Conservation (phyloP, 1,139 yeast species). For the Hansenula sp. region DNA sequence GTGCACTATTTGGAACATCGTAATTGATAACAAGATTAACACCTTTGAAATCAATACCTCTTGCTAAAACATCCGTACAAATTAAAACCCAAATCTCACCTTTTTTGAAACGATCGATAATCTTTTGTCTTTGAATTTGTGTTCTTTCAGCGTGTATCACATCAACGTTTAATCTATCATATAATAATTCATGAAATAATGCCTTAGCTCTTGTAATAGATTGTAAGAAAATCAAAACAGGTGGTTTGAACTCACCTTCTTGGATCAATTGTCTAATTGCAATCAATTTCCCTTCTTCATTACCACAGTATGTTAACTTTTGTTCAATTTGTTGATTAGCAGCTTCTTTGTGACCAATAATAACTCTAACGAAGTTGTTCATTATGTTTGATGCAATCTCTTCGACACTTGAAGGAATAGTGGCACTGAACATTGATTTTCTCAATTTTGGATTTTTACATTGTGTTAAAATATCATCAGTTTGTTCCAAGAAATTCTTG, state of each 20-base stretch:
- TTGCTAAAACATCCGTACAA: conserved; percentile 91
- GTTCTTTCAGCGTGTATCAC: conserved; percentile 96
- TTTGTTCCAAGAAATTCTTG: conserved; percentile 85
- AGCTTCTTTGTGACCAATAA: conserved; percentile 92
- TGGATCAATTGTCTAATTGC: conserved; percentile 88
- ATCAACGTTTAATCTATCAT: conserved; percentile 89
- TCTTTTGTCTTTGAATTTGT: conserved; percentile 80
- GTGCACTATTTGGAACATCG: conserved; percentile 93
- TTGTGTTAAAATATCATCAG: conserved; percentile 75
- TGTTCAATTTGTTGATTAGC: conserved; percentile 86
- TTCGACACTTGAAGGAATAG: conserved; percentile 92
- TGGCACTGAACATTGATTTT: conserved; percentile 89
- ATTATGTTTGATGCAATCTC: conserved; percentile 82
- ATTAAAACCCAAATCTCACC: conserved; percentile 97
- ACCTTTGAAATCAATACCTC: conserved; percentile 98
- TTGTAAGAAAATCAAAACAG: conserved; percentile 88
- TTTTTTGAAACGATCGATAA: conserved; percentile 75
- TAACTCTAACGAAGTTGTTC: conserved; percentile 80
- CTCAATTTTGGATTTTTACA: conserved; percentile 47
- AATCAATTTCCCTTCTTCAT: conserved; percentile 88
- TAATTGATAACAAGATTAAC: conserved; percentile 92
- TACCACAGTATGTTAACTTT: conserved; percentile 80
- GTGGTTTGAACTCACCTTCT: conserved; percentile 86
- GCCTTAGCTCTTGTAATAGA: conserved; percentile 94
- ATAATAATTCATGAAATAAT: conserved; percentile 82